Conservation (phyloP, 192 early-diverging fungal genomes). For the Coemansia sp. region DNA sequence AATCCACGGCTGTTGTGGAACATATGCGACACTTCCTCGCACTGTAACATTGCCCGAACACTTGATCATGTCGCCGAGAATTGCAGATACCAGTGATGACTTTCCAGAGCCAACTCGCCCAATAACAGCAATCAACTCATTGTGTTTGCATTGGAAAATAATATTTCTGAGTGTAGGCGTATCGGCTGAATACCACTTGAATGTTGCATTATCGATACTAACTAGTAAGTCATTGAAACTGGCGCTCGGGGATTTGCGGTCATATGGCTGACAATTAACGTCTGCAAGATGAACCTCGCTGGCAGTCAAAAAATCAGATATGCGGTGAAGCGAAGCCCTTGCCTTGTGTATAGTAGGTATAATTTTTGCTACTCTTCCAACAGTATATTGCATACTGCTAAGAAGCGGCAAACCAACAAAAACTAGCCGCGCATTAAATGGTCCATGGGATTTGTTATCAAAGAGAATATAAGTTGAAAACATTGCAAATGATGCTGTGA, state of each 20-base stretch:
- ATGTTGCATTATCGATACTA: slow-evolving; percentile 21
- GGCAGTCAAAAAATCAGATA: slow-evolving; percentile 64
- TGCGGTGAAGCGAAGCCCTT: slow-evolving; percentile 74
- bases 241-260: slow-evolving; percentile 1
- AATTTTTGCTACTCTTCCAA: slow-evolving; percentile 74
- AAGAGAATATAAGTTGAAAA: slow-evolving; percentile 76
- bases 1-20: slow-evolving; percentile 64
- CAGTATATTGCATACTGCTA: slow-evolving; percentile 82
- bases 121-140: slow-evolving; percentile 58
- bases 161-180: slow-evolving; percentile 35
- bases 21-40: slow-evolving; percentile 53
- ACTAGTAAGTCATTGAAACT: slow-evolving; percentile 19
- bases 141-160: slow-evolving; percentile 34
- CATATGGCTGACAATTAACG: slow-evolving; percentile 35
- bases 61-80: slow-evolving; percentile 60
- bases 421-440: slow-evolving; percentile 65
- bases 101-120: slow-evolving; percentile 66
- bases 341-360: slow-evolving; percentile 73
- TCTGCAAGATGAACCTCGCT: slow-evolving; percentile 76
- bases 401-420: slow-evolving; percentile 91
- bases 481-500: slow-evolving; percentile 71
- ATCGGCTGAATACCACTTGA: slow-evolving; percentile 54
- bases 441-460: slow-evolving; percentile 49
- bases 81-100: slow-evolving; percentile 59
- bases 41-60: slow-evolving; percentile 28